Evolutionary conservation across 805 yeast genomes (phyloP).

Genomic region (Sugiyamaella smithiae): DNA sequence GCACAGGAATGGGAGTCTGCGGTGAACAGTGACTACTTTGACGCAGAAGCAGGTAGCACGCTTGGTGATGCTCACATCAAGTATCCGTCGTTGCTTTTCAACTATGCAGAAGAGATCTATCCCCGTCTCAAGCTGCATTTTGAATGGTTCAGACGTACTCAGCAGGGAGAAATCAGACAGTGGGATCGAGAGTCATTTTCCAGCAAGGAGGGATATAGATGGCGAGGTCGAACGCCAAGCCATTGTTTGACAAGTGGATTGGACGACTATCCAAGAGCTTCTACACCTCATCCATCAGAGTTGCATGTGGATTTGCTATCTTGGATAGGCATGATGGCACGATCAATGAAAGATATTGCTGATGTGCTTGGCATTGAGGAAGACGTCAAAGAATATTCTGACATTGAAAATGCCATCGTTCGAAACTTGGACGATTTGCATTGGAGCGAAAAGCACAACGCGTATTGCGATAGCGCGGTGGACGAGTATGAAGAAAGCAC

Average conservation of each 20-base stretch:
- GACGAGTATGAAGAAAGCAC: conserved; percentile 65
- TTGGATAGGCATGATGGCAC: conserved; percentile 93
- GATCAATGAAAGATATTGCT: conserved; percentile 75
- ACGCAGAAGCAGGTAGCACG: conserved; percentile 2
- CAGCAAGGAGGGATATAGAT: conserved; percentile 68
- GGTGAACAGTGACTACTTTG: background rate
- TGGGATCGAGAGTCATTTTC: conserved; percentile 59
- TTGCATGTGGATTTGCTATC: conserved; percentile 83
- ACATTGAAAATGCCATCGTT: conserved; percentile 54
- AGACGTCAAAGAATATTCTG: conserved; percentile 54
- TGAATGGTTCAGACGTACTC: conserved; percentile 81
- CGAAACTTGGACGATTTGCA: conserved; percentile 69
- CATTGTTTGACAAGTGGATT: conserved; percentile 92
- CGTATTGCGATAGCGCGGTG: conserved; percentile 82
- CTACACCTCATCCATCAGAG: conserved; percentile 80
- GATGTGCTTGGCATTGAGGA: conserved; percentile 53
- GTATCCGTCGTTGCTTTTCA: conserved; percentile 42
- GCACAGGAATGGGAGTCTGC: conserved; percentile 7
- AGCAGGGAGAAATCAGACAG: conserved; percentile 68
- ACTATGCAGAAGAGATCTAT: conserved; percentile 56
- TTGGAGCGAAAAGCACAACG: conserved; percentile 66
- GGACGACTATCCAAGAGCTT: conserved; percentile 91
- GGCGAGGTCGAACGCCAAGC: conserved; percentile 86
- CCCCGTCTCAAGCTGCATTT: conserved; percentile 76
- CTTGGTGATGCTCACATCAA: conserved; percentile 49